Percentiles rank a stretch among this genome's conserved stretches.
phyloP scores from a whole-genome alignment of 345 rosid genomes.

The Ceriops zippeliana region DNA sequence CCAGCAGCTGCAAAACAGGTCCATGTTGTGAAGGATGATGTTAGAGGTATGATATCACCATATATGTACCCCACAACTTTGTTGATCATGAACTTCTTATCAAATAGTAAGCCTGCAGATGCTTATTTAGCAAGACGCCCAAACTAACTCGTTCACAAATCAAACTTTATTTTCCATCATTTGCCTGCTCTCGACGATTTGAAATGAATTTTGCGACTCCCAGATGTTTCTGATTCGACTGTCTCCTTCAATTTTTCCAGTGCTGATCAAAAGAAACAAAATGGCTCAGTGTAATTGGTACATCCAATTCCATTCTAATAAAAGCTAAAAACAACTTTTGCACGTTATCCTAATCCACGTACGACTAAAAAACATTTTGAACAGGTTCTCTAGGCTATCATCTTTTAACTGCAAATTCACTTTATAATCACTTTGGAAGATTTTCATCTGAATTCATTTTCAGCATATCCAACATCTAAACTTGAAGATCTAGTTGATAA shows the following conservation, averaged over 20 bases:
- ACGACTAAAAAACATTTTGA: too few species aligned
- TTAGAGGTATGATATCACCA: too few species aligned
- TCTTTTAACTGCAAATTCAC: too few species aligned
- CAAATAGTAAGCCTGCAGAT: background rate
- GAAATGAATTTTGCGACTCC: slow-evolving; percentile 44
- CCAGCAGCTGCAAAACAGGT: background rate
- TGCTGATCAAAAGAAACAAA: slow-evolving; percentile 39
- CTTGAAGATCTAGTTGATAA: too few species aligned
- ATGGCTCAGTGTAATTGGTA: slow-evolving; percentile 2
- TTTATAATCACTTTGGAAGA: too few species aligned
- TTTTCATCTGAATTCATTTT: too few species aligned
- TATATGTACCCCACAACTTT: background rate
- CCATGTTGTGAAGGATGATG: background rate
- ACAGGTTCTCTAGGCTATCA: too few species aligned
- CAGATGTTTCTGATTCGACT: slow-evolving; percentile 61
- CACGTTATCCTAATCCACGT: too few species aligned
- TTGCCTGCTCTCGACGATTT: slow-evolving; percentile 38
- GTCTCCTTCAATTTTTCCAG: slow-evolving; percentile 68
- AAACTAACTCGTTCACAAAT: slow-evolving; percentile 2
- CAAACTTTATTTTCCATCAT: slow-evolving; percentile 15
- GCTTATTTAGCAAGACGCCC: background rate
- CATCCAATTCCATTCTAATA: background rate
- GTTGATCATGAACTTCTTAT: background rate
- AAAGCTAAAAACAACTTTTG: background rate
- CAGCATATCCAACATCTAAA: too few species aligned